Percentiles rank a stretch among this genome's conserved stretches.
Conservation (phyloP, 306 rosid genomes). For the Vicia villosa region DNA sequence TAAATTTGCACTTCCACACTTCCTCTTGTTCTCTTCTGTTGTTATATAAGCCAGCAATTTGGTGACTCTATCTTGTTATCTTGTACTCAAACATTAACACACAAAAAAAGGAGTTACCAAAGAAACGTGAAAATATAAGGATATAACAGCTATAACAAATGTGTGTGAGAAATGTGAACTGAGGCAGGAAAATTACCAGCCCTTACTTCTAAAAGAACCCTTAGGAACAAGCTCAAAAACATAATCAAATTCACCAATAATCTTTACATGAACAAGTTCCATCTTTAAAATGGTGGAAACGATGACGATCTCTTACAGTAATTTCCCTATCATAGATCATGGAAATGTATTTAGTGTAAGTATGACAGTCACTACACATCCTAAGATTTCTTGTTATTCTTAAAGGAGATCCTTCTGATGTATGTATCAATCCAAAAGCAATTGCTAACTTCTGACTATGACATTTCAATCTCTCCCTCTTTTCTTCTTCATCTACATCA, state of each 20-base stretch:
- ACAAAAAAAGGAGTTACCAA: background rate
- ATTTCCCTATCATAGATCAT: constrained; percentile 64
- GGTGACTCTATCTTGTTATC: background rate
- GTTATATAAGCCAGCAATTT: background rate
- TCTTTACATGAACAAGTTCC: constrained; percentile 84
- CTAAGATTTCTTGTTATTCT: constrained; percentile 78
- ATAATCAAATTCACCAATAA: constrained; percentile 60
- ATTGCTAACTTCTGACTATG: constrained; percentile 88
- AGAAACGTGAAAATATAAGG: background rate
- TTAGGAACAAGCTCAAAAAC: constrained; percentile 14
- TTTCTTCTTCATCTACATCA: constrained; percentile 79
- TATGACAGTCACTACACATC: constrained; percentile 86
- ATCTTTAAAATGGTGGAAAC: constrained; percentile 86
- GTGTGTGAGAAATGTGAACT: constrained; percentile 5
- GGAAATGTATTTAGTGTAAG: constrained; percentile 71
- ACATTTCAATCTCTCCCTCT: constrained; percentile 69
- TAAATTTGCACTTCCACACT: no score
- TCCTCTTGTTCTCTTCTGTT: background rate
- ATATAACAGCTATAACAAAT: background rate
- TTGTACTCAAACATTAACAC: background rate
- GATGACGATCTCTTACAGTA: constrained; percentile 63
- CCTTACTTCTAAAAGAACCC: constrained; percentile 11
- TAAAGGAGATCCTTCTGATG: constrained; percentile 64
- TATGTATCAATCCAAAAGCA: constrained; percentile 76
- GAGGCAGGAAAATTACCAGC: constrained; percentile 17